Evolutionary conservation across 768 basidiomycete species (phyloP).

Genomic region (Cystobasidiopsis lactophilus): DNA sequence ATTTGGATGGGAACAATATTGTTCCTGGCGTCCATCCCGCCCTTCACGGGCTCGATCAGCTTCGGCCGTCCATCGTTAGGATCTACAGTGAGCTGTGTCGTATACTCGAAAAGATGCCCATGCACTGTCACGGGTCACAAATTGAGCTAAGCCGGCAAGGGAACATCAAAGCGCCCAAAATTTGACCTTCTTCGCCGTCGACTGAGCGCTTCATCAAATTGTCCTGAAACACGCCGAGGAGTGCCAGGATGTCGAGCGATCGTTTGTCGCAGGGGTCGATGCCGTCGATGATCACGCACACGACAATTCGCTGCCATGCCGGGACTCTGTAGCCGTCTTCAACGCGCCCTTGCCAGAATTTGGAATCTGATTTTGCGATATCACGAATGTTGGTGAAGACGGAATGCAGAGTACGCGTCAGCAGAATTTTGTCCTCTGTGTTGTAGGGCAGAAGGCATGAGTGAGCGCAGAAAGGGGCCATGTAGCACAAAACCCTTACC

Average conservation of each 20-base stretch:
- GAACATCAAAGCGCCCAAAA: too few relatives aligned
- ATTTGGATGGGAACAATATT: slow-evolving; percentile 41
- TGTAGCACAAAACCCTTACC: slow-evolving; percentile 25
- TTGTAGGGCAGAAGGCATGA: too few relatives aligned
- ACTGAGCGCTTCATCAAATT: slow-evolving; percentile 21
- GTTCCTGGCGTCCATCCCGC: slow-evolving; percentile 47
- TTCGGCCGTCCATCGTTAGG: slow-evolving; percentile 54
- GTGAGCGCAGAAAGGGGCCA: too few relatives aligned
- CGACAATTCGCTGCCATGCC: slow-evolving; percentile 59
- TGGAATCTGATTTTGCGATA: slow-evolving; percentile 87
- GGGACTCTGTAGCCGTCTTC: slow-evolving; percentile 42
- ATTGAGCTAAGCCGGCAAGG: too few relatives aligned
- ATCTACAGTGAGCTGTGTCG: slow-evolving; percentile 71
- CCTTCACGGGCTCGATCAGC: slow-evolving; percentile 59
- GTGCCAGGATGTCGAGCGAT: slow-evolving; percentile 16
- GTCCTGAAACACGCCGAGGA: slow-evolving; percentile 19
- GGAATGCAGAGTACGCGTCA: slow-evolving; percentile 66
- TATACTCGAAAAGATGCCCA: slow-evolving; percentile 39
- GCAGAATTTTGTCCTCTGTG: slow-evolving; percentile 82
- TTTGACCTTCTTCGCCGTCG: slow-evolving; percentile 40
- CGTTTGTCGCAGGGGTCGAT: slow-evolving; percentile 80
- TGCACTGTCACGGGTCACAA: too few relatives aligned
- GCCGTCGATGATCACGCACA: slow-evolving; percentile 52
- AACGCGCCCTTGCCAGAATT: slow-evolving; percentile 64
- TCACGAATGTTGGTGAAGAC: slow-evolving; percentile 94